Percentiles rank a stretch among this genome's conserved stretches.
Conservation (phyloP, 768 basidiomycete species). For the Calocybe cyanea region DNA sequence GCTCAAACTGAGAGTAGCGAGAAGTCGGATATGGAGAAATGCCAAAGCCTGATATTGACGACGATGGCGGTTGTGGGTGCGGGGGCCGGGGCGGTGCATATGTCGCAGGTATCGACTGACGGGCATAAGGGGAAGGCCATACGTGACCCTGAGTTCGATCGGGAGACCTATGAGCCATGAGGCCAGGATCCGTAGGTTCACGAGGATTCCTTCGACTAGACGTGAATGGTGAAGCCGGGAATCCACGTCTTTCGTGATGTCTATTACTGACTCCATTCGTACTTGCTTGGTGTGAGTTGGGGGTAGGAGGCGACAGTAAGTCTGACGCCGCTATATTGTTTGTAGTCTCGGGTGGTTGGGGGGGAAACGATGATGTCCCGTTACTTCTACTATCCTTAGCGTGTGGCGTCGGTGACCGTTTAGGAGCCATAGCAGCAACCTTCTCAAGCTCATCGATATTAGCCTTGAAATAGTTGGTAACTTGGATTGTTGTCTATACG, state of each 20-base stretch:
- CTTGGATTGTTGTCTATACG: constrained; percentile 51
- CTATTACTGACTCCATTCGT: too few species aligned
- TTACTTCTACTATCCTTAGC: constrained; percentile 19
- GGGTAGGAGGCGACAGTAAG: constrained; percentile 19
- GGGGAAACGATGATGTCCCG: constrained; percentile 12
- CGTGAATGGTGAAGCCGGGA: too few species aligned
- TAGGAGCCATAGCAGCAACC: constrained; percentile 37
- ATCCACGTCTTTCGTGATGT: too few species aligned
- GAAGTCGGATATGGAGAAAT: constrained; percentile 15
- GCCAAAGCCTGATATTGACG: too few species aligned
- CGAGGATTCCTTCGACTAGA: not conserved
- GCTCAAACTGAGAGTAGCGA: constrained; percentile 15
- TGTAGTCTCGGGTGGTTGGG: constrained; percentile 1
- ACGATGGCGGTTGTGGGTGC: constrained; percentile 16
- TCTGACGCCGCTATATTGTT: constrained; percentile 9
- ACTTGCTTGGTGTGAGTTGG: not conserved
- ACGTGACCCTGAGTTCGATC: constrained; percentile 11
- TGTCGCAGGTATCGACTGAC: constrained; percentile 8
- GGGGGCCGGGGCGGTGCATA: constrained; percentile 6
- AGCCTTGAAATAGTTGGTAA: constrained; percentile 47
- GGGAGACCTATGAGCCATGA: constrained; percentile 6
- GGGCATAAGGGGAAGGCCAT: constrained; percentile 9
- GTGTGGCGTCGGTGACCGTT: constrained; percentile 36
- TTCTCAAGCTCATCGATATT: constrained; percentile 39
- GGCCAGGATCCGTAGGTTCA: too few species aligned